Conservation (phyloP, 2,329 filamentous ascomycete species). For the Aspergillus felis region DNA sequence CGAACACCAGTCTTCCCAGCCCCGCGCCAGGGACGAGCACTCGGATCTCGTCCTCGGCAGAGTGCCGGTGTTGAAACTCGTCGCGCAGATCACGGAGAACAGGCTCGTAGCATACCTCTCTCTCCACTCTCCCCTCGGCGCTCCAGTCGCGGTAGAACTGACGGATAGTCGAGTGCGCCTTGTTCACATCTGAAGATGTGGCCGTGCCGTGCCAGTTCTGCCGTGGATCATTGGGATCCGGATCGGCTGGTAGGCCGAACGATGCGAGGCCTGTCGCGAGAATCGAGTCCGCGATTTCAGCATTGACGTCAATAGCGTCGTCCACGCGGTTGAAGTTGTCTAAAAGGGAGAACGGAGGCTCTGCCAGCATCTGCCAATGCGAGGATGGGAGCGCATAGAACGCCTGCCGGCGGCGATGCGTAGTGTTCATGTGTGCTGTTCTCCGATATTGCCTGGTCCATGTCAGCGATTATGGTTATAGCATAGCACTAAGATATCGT, state of each 20-base stretch:
- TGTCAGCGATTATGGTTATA: background rate
- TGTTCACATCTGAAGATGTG: conserved; percentile 74
- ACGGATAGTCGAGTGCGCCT: conserved; percentile 84
- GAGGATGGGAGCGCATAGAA: conserved; percentile 85
- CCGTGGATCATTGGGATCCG: conserved; percentile 38
- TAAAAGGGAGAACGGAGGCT: conserved; percentile 76
- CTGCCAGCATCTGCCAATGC: conserved; percentile 79
- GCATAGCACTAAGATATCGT: background rate
- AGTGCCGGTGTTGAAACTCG: conserved; percentile 36
- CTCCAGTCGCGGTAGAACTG: conserved; percentile 98
- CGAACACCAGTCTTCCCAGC: conserved; percentile 82
- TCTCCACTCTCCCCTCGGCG: conserved; percentile 67
- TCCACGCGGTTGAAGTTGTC: conserved; percentile 76
- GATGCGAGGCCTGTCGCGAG: conserved; percentile 64
- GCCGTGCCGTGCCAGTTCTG: conserved; percentile 67
- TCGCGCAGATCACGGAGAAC: conserved; percentile 62
- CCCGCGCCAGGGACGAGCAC: conserved; percentile 89
- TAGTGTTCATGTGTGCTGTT: conserved; percentile 82
- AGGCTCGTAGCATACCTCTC: conserved; percentile 72
- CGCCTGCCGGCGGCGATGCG: conserved; percentile 81
- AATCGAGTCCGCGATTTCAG: conserved; percentile 75
- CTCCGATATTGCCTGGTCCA: conserved; percentile 73
- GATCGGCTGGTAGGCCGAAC: conserved; percentile 54
- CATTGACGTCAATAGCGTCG: conserved; percentile 83
- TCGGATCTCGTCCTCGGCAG: conserved; percentile 46